phyloP scores from a whole-genome alignment of 768 basidiomycete species.

The Lactarius sp. region DNA sequence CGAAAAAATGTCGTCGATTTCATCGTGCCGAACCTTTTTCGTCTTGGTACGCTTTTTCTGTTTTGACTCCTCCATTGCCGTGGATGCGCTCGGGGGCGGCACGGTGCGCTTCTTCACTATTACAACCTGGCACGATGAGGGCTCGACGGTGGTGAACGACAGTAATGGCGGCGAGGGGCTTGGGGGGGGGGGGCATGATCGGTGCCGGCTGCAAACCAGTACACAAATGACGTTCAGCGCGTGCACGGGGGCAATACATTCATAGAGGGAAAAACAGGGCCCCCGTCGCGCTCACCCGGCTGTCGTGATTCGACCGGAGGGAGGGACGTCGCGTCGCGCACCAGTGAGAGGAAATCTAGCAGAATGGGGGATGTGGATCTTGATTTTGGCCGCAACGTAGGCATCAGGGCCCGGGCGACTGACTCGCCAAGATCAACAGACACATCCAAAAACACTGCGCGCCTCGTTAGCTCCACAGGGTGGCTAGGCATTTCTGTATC shows the following conservation, averaged over 20 bases:
- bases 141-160: neutral
- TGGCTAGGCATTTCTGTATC: neutral
- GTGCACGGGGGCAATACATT: neutral
- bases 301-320: neutral
- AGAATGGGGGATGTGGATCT: neutral
- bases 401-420: neutral
- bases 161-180: neutral
- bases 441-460: neutral
- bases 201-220: neutral
- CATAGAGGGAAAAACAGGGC: too few relatives aligned
- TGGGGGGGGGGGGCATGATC: neutral
- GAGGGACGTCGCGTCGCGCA: neutral
- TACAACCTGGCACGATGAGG: neutral
- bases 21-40: conserved; percentile 11
- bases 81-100: neutral
- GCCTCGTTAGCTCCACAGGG: neutral
- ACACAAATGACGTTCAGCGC: neutral
- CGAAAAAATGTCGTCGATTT: conserved; percentile 26
- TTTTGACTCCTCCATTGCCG: conserved; percentile 1
- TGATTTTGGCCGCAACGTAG: neutral
- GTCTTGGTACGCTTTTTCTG: neutral
- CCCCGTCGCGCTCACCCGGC: neutral
- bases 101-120: conserved; percentile 8
- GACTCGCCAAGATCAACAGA: conserved; percentile 16
- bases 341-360: neutral